Base-by-base conservation (phyloP, 345 rosid genomes). In the Pelargonium nanum region DNA sequence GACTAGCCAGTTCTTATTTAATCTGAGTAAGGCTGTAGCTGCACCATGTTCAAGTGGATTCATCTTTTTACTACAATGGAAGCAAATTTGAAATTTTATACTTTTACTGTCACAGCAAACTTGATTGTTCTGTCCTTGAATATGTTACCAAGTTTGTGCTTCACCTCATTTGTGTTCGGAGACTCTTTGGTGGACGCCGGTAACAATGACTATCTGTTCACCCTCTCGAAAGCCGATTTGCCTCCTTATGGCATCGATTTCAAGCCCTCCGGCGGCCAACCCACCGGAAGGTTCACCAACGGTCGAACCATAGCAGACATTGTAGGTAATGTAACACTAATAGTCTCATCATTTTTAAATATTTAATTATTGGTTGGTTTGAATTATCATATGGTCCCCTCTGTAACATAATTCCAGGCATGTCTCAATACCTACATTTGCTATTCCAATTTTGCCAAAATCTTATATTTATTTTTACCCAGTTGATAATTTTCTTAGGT, bases 201-300 rank as follows among this genome's bases (percentile, higher is more conserved):
- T 17, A 79, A 87, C 64, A 78, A 81, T 56, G 56, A 81, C 55
- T 80, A 66, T 53, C 65, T 77, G 10, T 65, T 60, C 60, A 87
- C 80, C 6, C 77, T 87, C 54, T 60, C 82, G 1, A 75, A 72
- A 69, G 85, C 88, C 0, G 72, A 83, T 25, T 77, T 76, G 24
- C 80, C 78, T 61, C 87, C 84, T 7, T 81, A 83, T 6, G 91
- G 91, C 9, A 75, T 81, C 20, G 87, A 85, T 44, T 87, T 87
- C 77, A 68, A 62, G 66, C 69, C 79, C 52, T 80, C 75, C 0
- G 83, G 77, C 4, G 88, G 94, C 26, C 73, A 21, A 55, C 86
- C 87, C n/a, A 78, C 85, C 10, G 86, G 90, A 44, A 76, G 93
- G 70, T 88, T 83, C 72, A 76, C 85, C 63, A 84, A 81, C 51